Evolutionary conservation across 2,329 filamentous ascomycete species (phyloP), one percentile per base, ranked within the genome.

Genomic region (Tympanopsis confertula): DNA sequence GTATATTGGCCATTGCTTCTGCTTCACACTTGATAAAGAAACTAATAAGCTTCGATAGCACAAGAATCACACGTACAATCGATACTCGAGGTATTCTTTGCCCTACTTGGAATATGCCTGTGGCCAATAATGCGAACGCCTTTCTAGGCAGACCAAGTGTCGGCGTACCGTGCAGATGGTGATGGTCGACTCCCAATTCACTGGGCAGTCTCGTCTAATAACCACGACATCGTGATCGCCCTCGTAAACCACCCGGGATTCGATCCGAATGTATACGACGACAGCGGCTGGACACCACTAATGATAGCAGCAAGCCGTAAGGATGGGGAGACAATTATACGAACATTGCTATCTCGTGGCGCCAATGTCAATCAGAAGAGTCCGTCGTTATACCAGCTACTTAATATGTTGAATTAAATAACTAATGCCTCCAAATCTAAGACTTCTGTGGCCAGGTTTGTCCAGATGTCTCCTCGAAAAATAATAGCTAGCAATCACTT

Each of bases 241-340:
- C 30, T 33, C 7, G 30, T 33, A 33, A 7, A 10, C 15, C 66
- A 69, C 43, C 79, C 79, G 49, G 68, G 69, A 41, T 94, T 95
- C 52, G 86, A 96, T 53, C 74, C 85, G 0, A 88, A 96, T 57
- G 79, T 80, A 38, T 42, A 82, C 70, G 86, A 93, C 52, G 81
- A 72, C 39, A 78, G 74, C 35, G 85, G 85, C 45, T 93, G 86
- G 85, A 87, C 85, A 2, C 75, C 83, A 0, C 65, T 91, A 35
- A 89, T 89, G 83, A 89, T 91, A 51, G 78, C 85, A 1, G 77
- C 74, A 24, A 86, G 79, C 45, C 68, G 87, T 5, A 78, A 78
- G 45, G 82, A 89, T 33, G 74, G 72, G 19, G 83, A 87, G 42
- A 67, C 69, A 7, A 60, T 88, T 2, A 69, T 87, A 13, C 69